Evolutionary conservation across 768 basidiomycete species (phyloP).

Genomic region (Xerocomellus chrysenteron): DNA sequence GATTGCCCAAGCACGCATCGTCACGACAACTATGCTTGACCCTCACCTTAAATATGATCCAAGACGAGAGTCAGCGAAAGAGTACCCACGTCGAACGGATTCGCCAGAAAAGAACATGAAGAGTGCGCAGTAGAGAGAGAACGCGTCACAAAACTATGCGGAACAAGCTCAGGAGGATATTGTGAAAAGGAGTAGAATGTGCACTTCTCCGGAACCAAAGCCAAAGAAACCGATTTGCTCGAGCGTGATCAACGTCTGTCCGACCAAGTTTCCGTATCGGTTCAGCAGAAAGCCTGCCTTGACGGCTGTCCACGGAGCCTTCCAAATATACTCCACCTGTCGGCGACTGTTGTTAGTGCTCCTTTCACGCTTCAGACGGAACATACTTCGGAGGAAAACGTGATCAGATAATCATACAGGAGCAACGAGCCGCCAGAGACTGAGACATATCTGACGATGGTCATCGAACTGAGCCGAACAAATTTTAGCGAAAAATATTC

Average conservation of each 20-base stretch:
- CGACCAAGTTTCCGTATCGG: constrained; percentile 18
- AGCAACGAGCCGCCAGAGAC: constrained; percentile 4
- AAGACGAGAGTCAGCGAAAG: background rate
- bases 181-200: background rate
- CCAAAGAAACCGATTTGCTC: constrained; percentile 1
- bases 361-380: background rate
- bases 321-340: constrained; percentile 19
- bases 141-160: constrained; percentile 11
- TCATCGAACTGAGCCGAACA: no score
- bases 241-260: constrained; percentile 7
- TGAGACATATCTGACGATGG: constrained; percentile 1
- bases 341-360: background rate
- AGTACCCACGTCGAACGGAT: constrained; percentile 13
- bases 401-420: constrained; percentile 11
- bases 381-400: constrained; percentile 10
- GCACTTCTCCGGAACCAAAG: constrained; percentile 2
- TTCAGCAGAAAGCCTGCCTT: constrained; percentile 15
- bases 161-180: background rate
- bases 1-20: constrained; percentile 20
- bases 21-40: constrained; percentile 16
- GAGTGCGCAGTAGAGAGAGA: constrained; percentile 4
- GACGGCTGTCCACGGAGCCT: constrained; percentile 8
- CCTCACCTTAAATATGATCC: background rate
- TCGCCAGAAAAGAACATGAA: constrained; percentile 13
- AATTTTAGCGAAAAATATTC: no score